Base-by-base conservation (phyloP, 257 asterid genomes). In the Lithospermum erythrorhizon region DNA sequence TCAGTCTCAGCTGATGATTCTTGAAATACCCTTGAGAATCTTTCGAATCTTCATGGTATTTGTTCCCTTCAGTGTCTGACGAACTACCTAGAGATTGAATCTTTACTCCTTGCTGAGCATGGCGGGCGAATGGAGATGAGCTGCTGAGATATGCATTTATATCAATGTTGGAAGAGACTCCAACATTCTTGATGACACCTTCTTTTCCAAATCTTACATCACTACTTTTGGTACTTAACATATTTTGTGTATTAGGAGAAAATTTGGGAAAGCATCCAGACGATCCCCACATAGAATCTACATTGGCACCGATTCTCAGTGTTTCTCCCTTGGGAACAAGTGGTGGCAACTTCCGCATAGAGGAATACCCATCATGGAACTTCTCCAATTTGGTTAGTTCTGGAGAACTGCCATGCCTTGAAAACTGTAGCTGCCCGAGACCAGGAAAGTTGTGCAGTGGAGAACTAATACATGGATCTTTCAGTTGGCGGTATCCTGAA, bases 1-100 rank as follows among this genome's bases (percentile, higher is more conserved):
- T 74, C 78, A 21, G 90, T 87, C 58, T 85, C 96, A 65, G 95
- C 90, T 10, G 90, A 85, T n/a, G 90, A 81, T 80, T 78, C 70
- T 58, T 78, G 55, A 62, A 24, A 59, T 72, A 68, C 63, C 27
- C 69, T 66, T 72, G 71, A 25, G 70, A 63, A 57, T 56, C 68
- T 56, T 68, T 61, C 35, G 61, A 61, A 66, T 63, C 63, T 62
- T 68, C 71, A 59, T 49, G 17, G 55, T 66, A 65, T 68, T 65
- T 71, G 70, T 65, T 76, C 45, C 67, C 75, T 75, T 79, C 84
- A 60, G 70, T 59, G 58, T 72, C 79, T 13, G 75, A 23, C 60
- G 76, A 76, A 74, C 77, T 72, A 57, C 73, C 70, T 54, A 70
- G 59, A 58, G 74, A 61, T 54, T 68, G 81, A 69, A 83, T 75